Conservation (phyloP, 805 yeast species). For the Spathaspora girioi region DNA sequence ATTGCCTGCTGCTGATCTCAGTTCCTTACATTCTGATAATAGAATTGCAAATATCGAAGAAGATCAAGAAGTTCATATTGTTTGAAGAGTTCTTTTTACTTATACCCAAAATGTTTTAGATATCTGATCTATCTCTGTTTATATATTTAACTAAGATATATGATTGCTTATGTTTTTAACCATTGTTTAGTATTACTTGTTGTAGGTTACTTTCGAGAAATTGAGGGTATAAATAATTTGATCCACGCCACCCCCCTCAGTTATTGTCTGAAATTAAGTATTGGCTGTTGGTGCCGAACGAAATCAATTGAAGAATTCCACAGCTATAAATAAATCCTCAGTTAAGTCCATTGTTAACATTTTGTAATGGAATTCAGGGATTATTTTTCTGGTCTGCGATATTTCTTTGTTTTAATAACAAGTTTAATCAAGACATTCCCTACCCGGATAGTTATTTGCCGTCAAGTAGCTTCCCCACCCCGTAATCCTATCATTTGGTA, state of each 20-base stretch:
- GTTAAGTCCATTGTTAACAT: neutral
- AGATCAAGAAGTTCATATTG: slow-evolving; percentile 58
- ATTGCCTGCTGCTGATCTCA: slow-evolving; percentile 52
- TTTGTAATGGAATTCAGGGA: neutral
- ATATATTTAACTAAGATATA: no score
- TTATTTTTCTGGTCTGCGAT: neutral
- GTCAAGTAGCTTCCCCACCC: no score
- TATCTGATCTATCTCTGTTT: neutral
- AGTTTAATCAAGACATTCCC: no score
- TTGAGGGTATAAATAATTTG: neutral
- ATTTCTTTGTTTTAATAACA: neutral
- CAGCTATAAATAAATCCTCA: neutral
- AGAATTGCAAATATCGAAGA: slow-evolving; percentile 61
- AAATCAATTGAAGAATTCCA: no score
- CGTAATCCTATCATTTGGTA: no score
- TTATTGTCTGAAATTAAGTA: neutral
- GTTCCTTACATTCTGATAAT: slow-evolving; percentile 38
- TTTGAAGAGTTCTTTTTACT: neutral
- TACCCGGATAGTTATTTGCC: no score
- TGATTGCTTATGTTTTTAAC: neutral
- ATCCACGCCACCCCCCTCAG: neutral
- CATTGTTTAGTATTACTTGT: neutral
- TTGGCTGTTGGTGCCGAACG: neutral
- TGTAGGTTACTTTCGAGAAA: no score
- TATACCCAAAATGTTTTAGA: neutral